phyloP scores from a whole-genome alignment of 2,329 filamentous ascomycete genomes.

The Pseudogymnoascus verrucosus region DNA sequence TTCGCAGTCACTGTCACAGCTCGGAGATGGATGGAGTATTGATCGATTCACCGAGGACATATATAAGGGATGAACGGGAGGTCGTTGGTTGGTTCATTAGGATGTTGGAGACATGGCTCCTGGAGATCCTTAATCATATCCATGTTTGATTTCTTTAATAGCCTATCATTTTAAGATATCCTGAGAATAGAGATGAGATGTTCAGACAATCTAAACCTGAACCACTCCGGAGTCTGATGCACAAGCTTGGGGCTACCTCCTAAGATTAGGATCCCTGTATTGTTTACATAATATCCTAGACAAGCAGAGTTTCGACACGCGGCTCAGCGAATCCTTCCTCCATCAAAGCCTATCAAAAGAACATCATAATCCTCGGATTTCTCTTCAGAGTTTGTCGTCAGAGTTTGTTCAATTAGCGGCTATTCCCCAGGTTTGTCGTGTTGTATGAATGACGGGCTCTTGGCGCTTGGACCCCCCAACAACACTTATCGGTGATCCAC shows the following conservation, averaged over 20 bases:
- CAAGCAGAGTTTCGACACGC: not conserved
- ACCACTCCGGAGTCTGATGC: not conserved
- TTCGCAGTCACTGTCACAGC: not conserved
- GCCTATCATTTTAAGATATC: not conserved
- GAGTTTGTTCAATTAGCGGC: not conserved
- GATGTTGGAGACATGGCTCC: not conserved
- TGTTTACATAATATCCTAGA: conserved; percentile 1
- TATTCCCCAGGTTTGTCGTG: not conserved
- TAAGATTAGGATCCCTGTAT: not conserved
- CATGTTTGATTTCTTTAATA: not conserved
- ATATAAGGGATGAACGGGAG: not conserved
- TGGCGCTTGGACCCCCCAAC: not conserved
- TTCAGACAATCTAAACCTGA: not conserved
- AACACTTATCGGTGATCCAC: conserved; percentile 5
- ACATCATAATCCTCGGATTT: not conserved
- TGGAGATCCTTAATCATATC: not conserved
- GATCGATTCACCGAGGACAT: not conserved
- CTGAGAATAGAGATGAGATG: not conserved
- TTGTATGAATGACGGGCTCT: not conserved
- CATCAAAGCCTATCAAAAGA: not conserved
- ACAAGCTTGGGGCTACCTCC: not conserved
- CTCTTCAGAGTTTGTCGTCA: not conserved
- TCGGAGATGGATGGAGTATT: not conserved
- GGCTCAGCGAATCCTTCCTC: not conserved
- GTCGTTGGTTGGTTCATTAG: not conserved